Evolutionary conservation across 805 yeast species (phyloP), one percentile per base, ranked within the genome.

Genomic region (Teunomyces gatunensis): DNA sequence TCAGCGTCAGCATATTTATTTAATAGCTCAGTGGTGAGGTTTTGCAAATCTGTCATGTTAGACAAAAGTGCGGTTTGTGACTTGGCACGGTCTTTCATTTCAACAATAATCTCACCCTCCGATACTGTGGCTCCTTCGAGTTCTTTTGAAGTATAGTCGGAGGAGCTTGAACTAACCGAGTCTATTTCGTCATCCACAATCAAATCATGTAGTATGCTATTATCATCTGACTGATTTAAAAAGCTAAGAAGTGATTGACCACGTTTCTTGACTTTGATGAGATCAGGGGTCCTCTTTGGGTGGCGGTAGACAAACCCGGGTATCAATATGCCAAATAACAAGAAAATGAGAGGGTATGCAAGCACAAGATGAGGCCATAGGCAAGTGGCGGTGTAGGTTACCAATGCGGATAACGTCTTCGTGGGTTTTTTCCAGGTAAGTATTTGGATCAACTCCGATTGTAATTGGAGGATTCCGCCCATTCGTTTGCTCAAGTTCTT

Each of bases 391-490:
- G 96, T 84, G 53, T 85, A 83, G 1, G 81, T 51, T 4, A 84
- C 68, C 46, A 89, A 64, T 18, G 71, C 60, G 0, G 85, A 71
- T 4, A 90, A 53, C 0, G 97, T 90, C 51, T 81, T 77, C 0
- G 87, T 72, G 0, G 95, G 91, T 23, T 75, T 72, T 49, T 82
- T 79, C 97, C 97, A 91, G 4, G 87, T 78, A 20, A 88, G 49
- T 0, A 87, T 59, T 43, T 81, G 78, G 5, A 83, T 71, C 1
- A 84, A 36, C 2, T 82, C 80, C 54, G 84, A 84, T 55, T 87
- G 92, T 1, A 83, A 47, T 36, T 69, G 75, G 54, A 87, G 84
- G 7, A 86, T 57, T 0, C 71, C 67, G 25, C 84, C 80, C 73
- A 84, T 72, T 46, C 80, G 77, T 9, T 74, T 57, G 44, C 85